Conservation (phyloP, 805 yeast species). For the Monosporozyma unispora region DNA sequence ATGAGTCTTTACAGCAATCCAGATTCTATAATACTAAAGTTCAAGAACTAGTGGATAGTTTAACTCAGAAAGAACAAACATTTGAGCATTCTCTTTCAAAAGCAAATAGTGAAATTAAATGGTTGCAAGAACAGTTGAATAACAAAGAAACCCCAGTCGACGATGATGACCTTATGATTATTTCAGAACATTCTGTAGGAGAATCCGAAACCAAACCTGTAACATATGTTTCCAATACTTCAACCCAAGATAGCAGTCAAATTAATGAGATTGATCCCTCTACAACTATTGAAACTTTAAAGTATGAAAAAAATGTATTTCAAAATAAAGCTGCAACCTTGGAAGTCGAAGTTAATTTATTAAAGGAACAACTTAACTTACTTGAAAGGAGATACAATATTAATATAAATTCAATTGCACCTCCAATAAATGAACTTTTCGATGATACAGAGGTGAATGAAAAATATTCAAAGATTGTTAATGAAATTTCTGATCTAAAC, state of each 20-base stretch:
- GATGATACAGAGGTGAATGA: not conserved
- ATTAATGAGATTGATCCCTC: too few species aligned
- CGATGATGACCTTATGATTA: not conserved
- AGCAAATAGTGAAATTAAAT: conserved; percentile 43
- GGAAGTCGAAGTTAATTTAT: conserved; percentile 2
- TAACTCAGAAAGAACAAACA: not conserved
- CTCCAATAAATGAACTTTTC: not conserved
- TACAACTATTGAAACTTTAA: too few species aligned
- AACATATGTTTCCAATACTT: not conserved
- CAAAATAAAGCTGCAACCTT: not conserved
- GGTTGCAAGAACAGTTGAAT: conserved; percentile 54
- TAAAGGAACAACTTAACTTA: not conserved
- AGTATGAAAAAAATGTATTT: conserved; percentile 33
- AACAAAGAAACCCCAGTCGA: conserved; percentile 26
- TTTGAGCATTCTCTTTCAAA: not conserved
- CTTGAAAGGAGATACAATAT: not conserved
- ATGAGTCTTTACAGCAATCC: not conserved
- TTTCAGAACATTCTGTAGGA: too few species aligned
- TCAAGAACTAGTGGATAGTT: not conserved
- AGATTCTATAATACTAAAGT: not conserved
- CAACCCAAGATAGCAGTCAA: too few species aligned
- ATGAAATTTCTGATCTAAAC: conserved; percentile 2
- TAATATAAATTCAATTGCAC: not conserved
- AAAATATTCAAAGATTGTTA: not conserved
- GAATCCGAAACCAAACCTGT: too few species aligned